A percentile compares a stretch with the other conserved stretches of the same genome.
Evolutionary conservation across 305 asterid species (phyloP).

Genomic region (Fraxinus ornus): DNA sequence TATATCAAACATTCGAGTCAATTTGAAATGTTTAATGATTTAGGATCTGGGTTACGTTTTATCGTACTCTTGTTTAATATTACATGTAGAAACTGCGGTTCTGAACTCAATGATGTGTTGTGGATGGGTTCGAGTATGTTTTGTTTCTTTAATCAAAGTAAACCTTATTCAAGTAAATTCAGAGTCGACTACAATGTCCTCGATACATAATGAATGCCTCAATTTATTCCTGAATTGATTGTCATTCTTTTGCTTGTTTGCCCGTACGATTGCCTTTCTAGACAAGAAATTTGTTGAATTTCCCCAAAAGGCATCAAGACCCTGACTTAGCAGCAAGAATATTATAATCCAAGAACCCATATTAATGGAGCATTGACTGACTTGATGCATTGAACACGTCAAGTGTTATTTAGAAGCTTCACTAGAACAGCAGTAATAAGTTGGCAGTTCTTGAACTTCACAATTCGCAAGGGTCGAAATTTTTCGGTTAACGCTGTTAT

Average conservation of each 20-base stretch:
- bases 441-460: not conserved
- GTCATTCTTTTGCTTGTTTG: conserved; percentile 16
- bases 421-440: not conserved
- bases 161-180: not conserved
- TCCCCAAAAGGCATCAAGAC: not conserved
- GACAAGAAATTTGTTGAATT: not conserved
- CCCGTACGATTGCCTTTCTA: conserved; percentile 6
- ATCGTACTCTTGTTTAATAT: not conserved
- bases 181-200: not conserved
- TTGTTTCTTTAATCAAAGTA: not conserved
- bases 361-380: not conserved
- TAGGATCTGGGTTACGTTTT: not conserved
- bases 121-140: not conserved
- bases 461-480: not conserved
- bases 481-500: not conserved
- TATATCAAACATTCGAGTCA: not conserved
- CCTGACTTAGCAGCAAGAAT: not conserved
- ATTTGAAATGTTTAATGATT: not conserved
- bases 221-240: not conserved
- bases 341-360: not conserved
- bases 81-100: not conserved
- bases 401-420: not conserved
- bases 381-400: not conserved
- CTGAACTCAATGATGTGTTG: not conserved
- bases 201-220: not conserved